Conservation (phyloP, 768 basidiomycete species). For the Mycena epipterygia region DNA sequence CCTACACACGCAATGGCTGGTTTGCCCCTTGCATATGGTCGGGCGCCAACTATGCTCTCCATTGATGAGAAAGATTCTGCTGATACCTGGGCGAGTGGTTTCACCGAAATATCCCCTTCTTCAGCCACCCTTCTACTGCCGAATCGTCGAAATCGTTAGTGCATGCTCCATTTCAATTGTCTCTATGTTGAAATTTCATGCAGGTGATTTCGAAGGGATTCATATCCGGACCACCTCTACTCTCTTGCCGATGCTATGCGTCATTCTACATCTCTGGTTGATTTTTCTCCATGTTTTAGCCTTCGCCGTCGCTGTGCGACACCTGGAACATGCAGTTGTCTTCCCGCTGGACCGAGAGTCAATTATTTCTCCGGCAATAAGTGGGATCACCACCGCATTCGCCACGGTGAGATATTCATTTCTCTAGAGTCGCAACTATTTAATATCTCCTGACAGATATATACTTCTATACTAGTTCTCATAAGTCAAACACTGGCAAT, state of each 20-base stretch:
- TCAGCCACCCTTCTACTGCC: too few species aligned
- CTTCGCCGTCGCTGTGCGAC: neutral
- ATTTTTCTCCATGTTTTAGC: neutral
- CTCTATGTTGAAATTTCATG: too few species aligned
- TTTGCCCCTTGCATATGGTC: too few species aligned
- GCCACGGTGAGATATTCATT: neutral
- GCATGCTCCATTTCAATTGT: too few species aligned
- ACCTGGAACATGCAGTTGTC: neutral
- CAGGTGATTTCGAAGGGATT: too few species aligned
- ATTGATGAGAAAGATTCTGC: too few species aligned
- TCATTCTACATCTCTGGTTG: neutral
- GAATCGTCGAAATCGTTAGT: too few species aligned
- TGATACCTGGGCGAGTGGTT: too few species aligned
- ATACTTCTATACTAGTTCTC: conserved; percentile 17
- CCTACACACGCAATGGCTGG: too few species aligned
- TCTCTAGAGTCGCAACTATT: too few species aligned
- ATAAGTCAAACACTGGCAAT: conserved; percentile 28
- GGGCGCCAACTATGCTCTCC: too few species aligned
- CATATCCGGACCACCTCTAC: neutral
- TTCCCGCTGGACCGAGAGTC: neutral
- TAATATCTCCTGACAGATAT: neutral
- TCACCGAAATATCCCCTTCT: too few species aligned
- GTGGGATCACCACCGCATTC: neutral
- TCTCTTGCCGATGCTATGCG: neutral
- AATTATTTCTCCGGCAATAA: neutral